A percentile compares a stretch with the other conserved stretches of the same genome.
phyloP scores from a whole-genome alignment of 441 rosid genomes.

The Codiaeum variegatum region DNA sequence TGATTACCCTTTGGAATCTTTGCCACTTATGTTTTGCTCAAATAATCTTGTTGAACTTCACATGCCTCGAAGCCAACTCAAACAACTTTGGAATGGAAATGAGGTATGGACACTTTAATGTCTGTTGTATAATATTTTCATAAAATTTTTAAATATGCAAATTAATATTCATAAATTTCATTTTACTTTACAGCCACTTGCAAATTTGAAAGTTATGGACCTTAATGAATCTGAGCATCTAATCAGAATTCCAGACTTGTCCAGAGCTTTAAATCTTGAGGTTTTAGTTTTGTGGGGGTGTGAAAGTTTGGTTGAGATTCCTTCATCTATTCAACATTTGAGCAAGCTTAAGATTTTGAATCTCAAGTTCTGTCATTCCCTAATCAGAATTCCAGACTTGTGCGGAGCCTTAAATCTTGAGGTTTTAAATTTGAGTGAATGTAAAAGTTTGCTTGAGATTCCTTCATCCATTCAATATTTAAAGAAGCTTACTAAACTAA shows the following conservation, averaged over 20 bases:
- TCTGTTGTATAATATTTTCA: neutral
- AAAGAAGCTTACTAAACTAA: neutral
- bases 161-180: too few species aligned
- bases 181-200: neutral
- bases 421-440: neutral
- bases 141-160: neutral
- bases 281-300: neutral
- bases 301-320: too few species aligned
- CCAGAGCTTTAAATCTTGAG: neutral
- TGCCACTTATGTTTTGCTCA: neutral
- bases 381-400: neutral
- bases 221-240: neutral
- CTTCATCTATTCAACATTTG: too few species aligned
- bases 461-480: neutral
- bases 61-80: neutral
- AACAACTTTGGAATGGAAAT: neutral
- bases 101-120: neutral
- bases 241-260: neutral
- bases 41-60: neutral
- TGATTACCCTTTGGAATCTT: neutral
- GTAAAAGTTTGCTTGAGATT: constrained; percentile 9
- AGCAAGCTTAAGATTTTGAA: too few species aligned
- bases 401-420: neutral
- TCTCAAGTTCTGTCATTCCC: too few species aligned
- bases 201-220: neutral